A percentile compares a stretch with the other conserved stretches of the same genome.
phyloP scores from a whole-genome alignment of 225 moss, liverwort and hornwort genomes.

The Sphagnum tenellum region DNA sequence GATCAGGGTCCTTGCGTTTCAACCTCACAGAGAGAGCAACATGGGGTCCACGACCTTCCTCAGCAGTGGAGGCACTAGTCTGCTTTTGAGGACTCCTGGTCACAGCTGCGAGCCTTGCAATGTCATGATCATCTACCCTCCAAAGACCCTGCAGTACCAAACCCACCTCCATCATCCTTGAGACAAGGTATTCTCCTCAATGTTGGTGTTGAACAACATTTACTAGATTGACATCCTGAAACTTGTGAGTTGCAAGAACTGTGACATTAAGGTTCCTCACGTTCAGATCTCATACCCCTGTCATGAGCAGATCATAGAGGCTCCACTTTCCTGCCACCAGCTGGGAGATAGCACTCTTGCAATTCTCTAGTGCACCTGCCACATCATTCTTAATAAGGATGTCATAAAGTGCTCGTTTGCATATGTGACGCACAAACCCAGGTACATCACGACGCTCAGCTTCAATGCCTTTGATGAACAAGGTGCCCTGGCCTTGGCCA shows the following conservation, averaged over 20 bases:
- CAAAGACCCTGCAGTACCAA: conserved; percentile 40
- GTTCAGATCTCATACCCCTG: conserved; percentile 19
- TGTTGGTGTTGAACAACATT: too few species aligned
- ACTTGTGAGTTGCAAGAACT: too few species aligned
- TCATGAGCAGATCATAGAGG: conserved; percentile 44
- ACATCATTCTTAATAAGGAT: conserved; percentile 44
- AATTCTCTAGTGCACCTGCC: conserved; percentile 34
- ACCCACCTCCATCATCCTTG: conserved; percentile 8
- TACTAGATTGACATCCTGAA: too few species aligned
- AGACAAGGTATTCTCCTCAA: too few species aligned
- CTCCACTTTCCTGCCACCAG: conserved; percentile 46
- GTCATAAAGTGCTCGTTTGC: conserved; percentile 44
- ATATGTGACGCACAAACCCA: conserved; percentile 46
- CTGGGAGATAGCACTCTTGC: conserved; percentile 41
- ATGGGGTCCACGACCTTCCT: conserved; percentile 63
- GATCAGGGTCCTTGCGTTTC: conserved; percentile 55
- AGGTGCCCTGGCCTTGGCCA: conserved; percentile 35
- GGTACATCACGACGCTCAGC: conserved; percentile 56
- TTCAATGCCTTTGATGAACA: conserved; percentile 55
- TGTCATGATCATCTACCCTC: conserved; percentile 56
- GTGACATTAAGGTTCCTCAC: too few species aligned
- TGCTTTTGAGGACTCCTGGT: conserved; percentile 35
- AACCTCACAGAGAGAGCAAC: conserved; percentile 57
- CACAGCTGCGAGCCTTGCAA: conserved; percentile 38
- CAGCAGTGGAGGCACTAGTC: conserved; percentile 45